phyloP scores from a whole-genome alignment of 129 eudicot species.

The Smallanthus sonchifolius region DNA sequence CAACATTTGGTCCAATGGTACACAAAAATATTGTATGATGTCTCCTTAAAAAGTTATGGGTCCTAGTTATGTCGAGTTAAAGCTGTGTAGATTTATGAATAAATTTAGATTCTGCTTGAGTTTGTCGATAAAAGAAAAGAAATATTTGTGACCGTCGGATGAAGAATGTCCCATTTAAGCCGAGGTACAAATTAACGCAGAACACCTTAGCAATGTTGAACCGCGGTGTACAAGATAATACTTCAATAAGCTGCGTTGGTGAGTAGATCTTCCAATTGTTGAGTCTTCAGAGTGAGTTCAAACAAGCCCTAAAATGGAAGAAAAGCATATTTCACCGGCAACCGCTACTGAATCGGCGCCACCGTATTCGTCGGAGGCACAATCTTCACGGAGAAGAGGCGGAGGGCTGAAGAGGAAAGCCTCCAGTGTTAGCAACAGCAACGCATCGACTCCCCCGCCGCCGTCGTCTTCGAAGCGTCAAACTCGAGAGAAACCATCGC shows the following conservation, averaged over 20 bases:
- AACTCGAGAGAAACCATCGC: slow-evolving; percentile 62
- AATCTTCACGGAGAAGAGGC: slow-evolving; percentile 73
- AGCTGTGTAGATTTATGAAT: no score
- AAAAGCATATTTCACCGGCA: slow-evolving; percentile 57
- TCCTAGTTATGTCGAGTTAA: no score
- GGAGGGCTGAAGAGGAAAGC: slow-evolving; percentile 73
- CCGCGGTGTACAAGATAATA: slow-evolving; percentile 14
- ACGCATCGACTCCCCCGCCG: slow-evolving; percentile 45
- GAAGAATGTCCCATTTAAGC: no score
- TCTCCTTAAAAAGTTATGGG: no score
- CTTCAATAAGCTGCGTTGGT: not conserved
- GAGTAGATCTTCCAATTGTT: slow-evolving; percentile 13
- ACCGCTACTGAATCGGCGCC: slow-evolving; percentile 31
- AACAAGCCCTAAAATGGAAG: slow-evolving; percentile 72
- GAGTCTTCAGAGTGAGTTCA: not conserved
- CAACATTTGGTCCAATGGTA: no score
- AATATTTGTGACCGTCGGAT: no score
- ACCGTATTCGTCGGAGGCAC: slow-evolving; percentile 38
- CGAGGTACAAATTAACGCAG: no score
- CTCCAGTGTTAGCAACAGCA: slow-evolving; percentile 33
- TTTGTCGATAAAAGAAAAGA: no score
- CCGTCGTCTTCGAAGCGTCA: slow-evolving; percentile 61
- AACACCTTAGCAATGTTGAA: not conserved
- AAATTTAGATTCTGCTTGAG: no score
- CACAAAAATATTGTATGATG: no score